Base-by-base conservation (phyloP, 805 yeast genomes). In the Kluyveromyces siamensis region DNA sequence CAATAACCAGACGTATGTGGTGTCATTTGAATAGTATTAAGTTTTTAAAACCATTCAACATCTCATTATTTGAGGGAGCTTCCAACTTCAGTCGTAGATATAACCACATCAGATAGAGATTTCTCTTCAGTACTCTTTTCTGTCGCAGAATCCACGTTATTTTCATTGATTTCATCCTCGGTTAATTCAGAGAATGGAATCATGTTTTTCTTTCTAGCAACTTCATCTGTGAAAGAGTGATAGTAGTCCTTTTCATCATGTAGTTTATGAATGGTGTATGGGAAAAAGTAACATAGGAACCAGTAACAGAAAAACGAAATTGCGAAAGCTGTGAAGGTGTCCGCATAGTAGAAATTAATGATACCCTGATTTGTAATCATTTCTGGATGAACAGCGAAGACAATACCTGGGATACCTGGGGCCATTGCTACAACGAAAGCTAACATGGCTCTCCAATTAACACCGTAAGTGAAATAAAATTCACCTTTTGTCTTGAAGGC, bases 361-460 rank as follows among this genome's bases (percentile, higher is more conserved):
- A 70, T 64, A n/a, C 79, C 79, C 14, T n/a, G 25, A n/a, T 40
- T 19, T 10, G 27, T 21, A 10, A 40, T 40, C 9, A 18, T 9
- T n/a, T 40, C 43, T 13, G 36, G 36, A 45, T 59, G 68, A 41
- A 62, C 64, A 56, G 54, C 66, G 71, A 56, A 68, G 53, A 63
- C 69, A 53, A 60, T 66, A 36, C 81, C 81, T 2, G 81, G 81
- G 25, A 77, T 49, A 18, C 77, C 77, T 16, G 79, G 80, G 10
- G 72, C 68, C 58, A 70, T 64, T 33, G 74, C 72, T 6, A 61
- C 52, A 5, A 59, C 49, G 62, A 65, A 60, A 19, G 65, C 63
- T 52, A 58, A 47, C 40, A 69, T 52, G 48, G 71, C 63, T 60
- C 72, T 62, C 63, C 64, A 67, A 48, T 73, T 72, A 43, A 68